Base-by-base conservation (phyloP, 2,329 filamentous ascomycete species). In the Neonectria faginata region DNA sequence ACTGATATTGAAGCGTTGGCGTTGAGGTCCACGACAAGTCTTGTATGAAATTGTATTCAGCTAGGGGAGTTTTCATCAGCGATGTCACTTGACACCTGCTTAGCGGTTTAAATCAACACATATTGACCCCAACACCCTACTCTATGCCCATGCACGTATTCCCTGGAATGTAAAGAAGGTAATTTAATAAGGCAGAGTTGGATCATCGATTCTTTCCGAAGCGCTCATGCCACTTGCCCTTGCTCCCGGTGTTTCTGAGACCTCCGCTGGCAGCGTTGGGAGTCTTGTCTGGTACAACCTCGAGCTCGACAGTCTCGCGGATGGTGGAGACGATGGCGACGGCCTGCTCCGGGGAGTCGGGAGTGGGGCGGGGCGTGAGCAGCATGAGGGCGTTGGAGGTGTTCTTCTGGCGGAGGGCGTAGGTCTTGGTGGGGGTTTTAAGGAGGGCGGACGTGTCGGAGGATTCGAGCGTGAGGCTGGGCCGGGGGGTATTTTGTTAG, bases 331-430 rank as follows among this genome's bases (percentile, higher is more conserved):
- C 79, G 10, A 83, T 79, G 44, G 79, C 79, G 2, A 90, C 68
- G 11, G 80, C 79, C 2, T 76, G 68, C 31, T 77, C 73, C 8
- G 77, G 66, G 16, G 62, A 59, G 27, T 62, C 65, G 2, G 53
- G 54, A 5, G 70, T 50, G 12, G 63, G 18, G 51, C 64, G 42
- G 5, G 82, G 78, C 27, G 79, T 74, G 33, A 90, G 79, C 3
- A 91, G 75, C 70, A 90, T 85, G 51, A 91, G 81, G n/a, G 86
- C 85, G 73, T 91, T 91, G 50, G 88, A 91, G 0, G 88, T 90
- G 75, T 90, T 90, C 75, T 90, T 90, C 72, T 90, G 88, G 31
- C 86, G 86, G 51, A 91, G 81, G 6, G 82, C 82, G 77, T 89
- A 91, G 16, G 83, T 85, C 69, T 83, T 84, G 57, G 79, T 76